Percentiles rank a stretch among this genome's conserved stretches.
Evolutionary conservation across 2,329 filamentous ascomycete genomes (phyloP).

Genomic region (Zasmidium angulare): DNA sequence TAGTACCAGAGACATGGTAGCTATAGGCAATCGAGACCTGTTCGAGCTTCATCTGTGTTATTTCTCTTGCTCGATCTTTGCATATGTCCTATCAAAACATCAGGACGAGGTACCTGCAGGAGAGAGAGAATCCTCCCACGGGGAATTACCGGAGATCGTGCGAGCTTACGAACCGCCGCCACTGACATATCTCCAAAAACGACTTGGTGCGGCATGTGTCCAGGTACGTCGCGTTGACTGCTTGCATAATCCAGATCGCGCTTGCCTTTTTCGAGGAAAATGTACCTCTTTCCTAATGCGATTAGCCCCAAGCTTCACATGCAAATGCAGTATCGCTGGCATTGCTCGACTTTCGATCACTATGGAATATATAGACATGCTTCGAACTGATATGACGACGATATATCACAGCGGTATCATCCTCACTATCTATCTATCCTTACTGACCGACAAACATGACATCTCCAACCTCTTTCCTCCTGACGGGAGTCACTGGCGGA

Average conservation of each 20-base stretch:
- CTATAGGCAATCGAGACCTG: constrained; percentile 13
- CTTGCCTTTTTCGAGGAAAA: not conserved
- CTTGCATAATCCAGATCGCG: not conserved
- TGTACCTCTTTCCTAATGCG: not conserved
- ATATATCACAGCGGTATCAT: not conserved
- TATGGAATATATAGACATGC: not conserved
- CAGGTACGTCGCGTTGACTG: not conserved
- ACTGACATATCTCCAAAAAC: not conserved
- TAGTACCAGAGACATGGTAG: constrained; percentile 8
- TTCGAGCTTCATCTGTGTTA: not conserved
- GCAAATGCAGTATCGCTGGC: not conserved
- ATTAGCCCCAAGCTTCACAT: not conserved
- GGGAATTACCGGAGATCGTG: no score
- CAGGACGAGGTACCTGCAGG: no score
- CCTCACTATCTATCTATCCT: not conserved
- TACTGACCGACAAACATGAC: not conserved
- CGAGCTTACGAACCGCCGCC: not conserved
- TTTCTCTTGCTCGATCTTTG: no score
- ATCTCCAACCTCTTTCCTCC: constrained; percentile 15
- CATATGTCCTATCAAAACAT: no score
- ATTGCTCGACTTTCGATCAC: not conserved
- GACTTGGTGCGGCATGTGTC: not conserved
- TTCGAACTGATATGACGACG: no score
- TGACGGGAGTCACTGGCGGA: constrained; percentile 44
- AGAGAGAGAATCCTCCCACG: no score